Evolutionary conservation across 2,329 filamentous ascomycete species (phyloP), one percentile per base, ranked within the genome.

Genomic region (Stemphylium beticola): DNA sequence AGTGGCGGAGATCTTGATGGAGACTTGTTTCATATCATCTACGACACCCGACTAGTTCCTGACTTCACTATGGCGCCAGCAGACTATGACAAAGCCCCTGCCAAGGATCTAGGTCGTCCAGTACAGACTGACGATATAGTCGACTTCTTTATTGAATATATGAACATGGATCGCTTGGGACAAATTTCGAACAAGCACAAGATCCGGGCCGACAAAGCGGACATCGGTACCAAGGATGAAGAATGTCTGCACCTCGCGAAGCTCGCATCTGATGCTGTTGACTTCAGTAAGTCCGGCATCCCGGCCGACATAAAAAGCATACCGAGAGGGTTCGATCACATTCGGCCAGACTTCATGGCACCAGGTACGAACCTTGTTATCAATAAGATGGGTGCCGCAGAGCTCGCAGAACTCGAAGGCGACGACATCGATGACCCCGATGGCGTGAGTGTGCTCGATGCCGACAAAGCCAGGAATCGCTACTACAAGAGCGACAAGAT

Each of bases 1-100:
- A 89, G 88, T 48, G 92, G 92, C 1, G 92, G 92, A 0, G 92
- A 96, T 71, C 81, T 96, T 0, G 91, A 95, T 60, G 92, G 92
- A 0, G 92, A 96, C 69, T 76, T 91, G 0, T 96, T 90, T 73
- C 89, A 92, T 60, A 76, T 96, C 44, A 90, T 96, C 42, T 95
- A 85, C 81, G 91, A 96, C 61, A 62, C 74, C 0, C 67, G 72
- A 0, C 79, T 86, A 0, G 71, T 82, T 1, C 80, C 83, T 0
- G 69, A 67, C 4, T 64, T 53, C 0, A 78, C 75, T 0, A 85
- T 80, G n/a, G 0, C 3, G 1, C 85, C 92, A 0, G 91, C 91
- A 0, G 85, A 92, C 58, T 96, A 96, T 34, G 42, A 45, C 62
- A 82, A 85, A 3, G 81, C 85, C 1, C 79, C 84, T 0, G 14